phyloP scores from a whole-genome alignment of 148 eudicot genomes.

The Spergularia bocconei region DNA sequence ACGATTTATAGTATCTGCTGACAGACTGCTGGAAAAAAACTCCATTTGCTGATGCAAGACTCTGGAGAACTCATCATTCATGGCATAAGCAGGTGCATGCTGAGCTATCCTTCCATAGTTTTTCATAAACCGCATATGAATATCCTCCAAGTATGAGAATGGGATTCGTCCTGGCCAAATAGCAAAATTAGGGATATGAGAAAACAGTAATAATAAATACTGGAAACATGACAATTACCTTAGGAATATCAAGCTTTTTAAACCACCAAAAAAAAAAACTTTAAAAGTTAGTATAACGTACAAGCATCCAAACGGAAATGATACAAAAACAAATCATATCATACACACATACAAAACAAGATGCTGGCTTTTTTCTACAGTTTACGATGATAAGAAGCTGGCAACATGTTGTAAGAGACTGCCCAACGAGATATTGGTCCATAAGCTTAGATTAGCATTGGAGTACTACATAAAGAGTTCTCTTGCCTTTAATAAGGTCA shows the following conservation, averaged over 20 bases:
- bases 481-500: neutral
- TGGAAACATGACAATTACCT: neutral
- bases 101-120: constrained; percentile 86
- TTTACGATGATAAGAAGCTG: neutral
- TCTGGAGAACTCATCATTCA: constrained; percentile 85
- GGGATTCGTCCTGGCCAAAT: constrained; percentile 78
- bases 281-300: neutral
- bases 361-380: neutral
- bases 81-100: constrained; percentile 88
- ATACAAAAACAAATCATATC: neutral
- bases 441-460: neutral
- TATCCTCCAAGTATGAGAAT: constrained; percentile 89
- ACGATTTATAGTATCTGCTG: constrained; percentile 89
- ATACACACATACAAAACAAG: neutral
- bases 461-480: neutral
- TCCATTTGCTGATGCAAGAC: constrained; percentile 86
- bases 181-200: constrained; percentile 3
- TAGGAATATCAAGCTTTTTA: neutral
- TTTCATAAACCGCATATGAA: constrained; percentile 97
- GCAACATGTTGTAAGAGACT: neutral
- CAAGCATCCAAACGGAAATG: neutral
- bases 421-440: neutral
- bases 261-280: neutral
- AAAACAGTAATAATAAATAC: neutral
- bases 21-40: constrained; percentile 78